Evolutionary conservation across 139 green algal genomes (phyloP), one percentile per base, ranked within the genome.

Genomic region (Choricystis sp.): DNA sequence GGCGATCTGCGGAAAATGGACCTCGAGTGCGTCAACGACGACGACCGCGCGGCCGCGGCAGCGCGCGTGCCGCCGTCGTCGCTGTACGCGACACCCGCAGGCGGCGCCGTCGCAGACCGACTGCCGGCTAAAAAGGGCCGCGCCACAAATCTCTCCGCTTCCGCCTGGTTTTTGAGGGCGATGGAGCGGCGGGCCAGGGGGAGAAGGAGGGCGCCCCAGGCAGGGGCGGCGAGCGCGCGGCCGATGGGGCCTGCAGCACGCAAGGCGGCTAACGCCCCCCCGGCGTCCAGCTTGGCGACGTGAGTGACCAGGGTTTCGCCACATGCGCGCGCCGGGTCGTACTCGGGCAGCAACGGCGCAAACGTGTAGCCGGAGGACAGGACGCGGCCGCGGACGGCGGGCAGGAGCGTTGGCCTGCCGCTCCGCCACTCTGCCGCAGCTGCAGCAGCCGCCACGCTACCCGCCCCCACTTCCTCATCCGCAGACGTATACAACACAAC

Each of bases 351-450:
- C 40, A 83, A 55, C 29, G 77, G 77, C n/a, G 74, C 60, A n/a
- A 83, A 71, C 0, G 77, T 83, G 61, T 73, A 81, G 1, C 77
- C 77, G 4, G 68, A 67, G 2, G 77, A 70, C n/a, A 67, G 61
- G 21, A 81, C 74, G 29, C 76, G 59, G 2, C 67, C 71, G 27
- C 66, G 29, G 24, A 82, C 61, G 16, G 76, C 69, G 1, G 66
- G 56, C 20, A n/a, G 52, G n/a, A n/a, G n/a, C n/a, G n/a, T n/a
- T n/a, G n/a, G n/a, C n/a, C n/a, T n/a, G n/a, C n/a, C n/a, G n/a
- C n/a, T n/a, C n/a, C n/a, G n/a, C 66, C 70, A 75, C 40, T 52
- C 40, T 16, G 40, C 40, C 40, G 40, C 40, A 9, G 40, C 40
- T 52, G 40, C 40, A 21, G 40, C 40, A 9, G 9, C 40, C 40